Conservation (phyloP, 202 grass and related monocot genomes). For the Bolboschoenoplectus hybrid region DNA sequence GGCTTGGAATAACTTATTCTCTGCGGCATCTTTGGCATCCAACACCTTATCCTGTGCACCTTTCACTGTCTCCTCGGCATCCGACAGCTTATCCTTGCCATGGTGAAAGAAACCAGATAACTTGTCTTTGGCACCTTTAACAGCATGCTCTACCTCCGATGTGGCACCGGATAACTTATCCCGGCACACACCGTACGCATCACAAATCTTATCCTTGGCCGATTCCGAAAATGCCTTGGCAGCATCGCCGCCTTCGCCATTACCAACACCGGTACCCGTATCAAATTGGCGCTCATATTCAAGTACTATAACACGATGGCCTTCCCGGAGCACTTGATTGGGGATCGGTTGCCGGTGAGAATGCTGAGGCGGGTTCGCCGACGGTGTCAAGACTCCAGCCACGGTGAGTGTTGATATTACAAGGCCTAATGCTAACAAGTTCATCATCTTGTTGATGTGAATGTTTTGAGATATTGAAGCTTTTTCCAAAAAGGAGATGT, state of each 20-base stretch:
- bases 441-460: constrained; percentile 58
- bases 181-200: constrained; percentile 22
- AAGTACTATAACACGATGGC: constrained; percentile 69
- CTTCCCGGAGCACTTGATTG: constrained; percentile 55
- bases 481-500: not conserved
- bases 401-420: constrained; percentile 61
- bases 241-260: not conserved
- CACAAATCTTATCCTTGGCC: not conserved
- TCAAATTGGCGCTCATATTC: constrained; percentile 73
- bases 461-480: not conserved
- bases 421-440: constrained; percentile 63
- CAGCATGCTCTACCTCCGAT: constrained; percentile 23
- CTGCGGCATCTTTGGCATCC: constrained; percentile 30
- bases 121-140: constrained; percentile 45
- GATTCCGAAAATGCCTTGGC: constrained; percentile 1
- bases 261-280: constrained; percentile 18
- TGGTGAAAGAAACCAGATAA: constrained; percentile 51
- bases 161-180: constrained; percentile 36
- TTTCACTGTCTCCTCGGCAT: constrained; percentile 33
- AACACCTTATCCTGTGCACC: constrained; percentile 38
- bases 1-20: constrained; percentile 29
- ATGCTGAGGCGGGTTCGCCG: constrained; percentile 30
- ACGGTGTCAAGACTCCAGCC: constrained; percentile 61
- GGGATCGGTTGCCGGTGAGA: not conserved
- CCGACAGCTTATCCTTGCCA: constrained; percentile 58